phyloP scores from a whole-genome alignment of 257 asterid genomes.

The Cynanchum wilfordii region DNA sequence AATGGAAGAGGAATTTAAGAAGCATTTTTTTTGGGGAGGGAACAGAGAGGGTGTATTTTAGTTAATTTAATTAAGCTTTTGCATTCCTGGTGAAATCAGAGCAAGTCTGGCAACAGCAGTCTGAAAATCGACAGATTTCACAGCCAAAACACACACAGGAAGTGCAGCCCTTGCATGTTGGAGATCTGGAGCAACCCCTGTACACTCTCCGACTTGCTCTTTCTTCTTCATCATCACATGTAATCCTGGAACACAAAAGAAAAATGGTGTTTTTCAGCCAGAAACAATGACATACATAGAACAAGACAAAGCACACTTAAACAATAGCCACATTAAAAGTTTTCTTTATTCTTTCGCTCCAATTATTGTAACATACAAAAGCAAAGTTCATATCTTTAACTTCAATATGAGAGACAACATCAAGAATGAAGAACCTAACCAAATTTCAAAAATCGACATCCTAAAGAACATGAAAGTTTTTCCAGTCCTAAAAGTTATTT shows the following conservation, averaged over 20 bases:
- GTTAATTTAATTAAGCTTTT: conserved; percentile 19
- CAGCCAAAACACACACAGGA: conserved; percentile 57
- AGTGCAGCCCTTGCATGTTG: conserved; percentile 55
- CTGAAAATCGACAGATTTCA: conserved; percentile 42
- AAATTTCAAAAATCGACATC: neutral
- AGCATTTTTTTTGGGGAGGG: neutral
- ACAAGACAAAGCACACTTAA: neutral
- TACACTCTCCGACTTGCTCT: conserved; percentile 52
- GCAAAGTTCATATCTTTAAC: neutral
- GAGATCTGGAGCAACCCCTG: conserved; percentile 43
- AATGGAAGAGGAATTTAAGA: neutral
- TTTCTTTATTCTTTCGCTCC: too few relatives aligned
- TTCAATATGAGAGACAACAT: neutral
- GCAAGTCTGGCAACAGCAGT: conserved; percentile 54
- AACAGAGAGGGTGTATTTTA: conserved; percentile 1
- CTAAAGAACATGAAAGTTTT: neutral
- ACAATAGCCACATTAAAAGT: too few relatives aligned
- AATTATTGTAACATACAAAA: too few relatives aligned
- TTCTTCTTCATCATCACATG: conserved; percentile 50
- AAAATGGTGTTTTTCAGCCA: neutral
- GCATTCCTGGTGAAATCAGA: conserved; percentile 44
- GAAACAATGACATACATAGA: neutral
- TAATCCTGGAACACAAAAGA: conserved; percentile 22
- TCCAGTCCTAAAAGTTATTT: neutral
- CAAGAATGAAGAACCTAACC: neutral